Conservation (phyloP, 2,329 filamentous ascomycete genomes). For the Colletotrichum viniferum region DNA sequence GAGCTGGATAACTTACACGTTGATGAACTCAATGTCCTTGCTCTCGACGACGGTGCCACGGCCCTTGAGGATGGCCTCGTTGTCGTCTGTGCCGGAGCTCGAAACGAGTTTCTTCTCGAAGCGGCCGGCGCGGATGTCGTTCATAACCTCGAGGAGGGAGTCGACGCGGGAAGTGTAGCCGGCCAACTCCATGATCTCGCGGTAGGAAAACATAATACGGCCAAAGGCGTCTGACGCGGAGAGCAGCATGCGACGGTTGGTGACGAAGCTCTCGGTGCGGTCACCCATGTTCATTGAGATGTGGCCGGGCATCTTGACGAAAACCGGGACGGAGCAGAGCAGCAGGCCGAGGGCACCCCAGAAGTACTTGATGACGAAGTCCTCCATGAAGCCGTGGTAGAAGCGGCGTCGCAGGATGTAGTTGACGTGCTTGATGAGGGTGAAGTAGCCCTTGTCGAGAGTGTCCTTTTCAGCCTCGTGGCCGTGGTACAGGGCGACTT, state of each 20-base stretch:
- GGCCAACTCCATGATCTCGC: constrained; percentile 94
- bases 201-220: constrained; percentile 96
- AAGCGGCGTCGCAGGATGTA: constrained; percentile 88
- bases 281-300: constrained; percentile 71
- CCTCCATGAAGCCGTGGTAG: constrained; percentile 99
- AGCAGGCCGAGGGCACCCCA: constrained; percentile 93
- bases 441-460: constrained; percentile 98
- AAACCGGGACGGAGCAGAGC: constrained; percentile 93
- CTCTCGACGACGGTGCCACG: constrained; percentile 85
- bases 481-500: constrained; percentile 89
- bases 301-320: constrained; percentile 86
- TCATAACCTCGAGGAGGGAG: constrained; percentile 89
- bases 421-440: constrained; percentile 98
- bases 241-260: constrained; percentile 88
- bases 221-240: constrained; percentile 96
- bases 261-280: constrained; percentile 81
- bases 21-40: constrained; percentile 80
- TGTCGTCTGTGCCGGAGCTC: constrained; percentile 79
- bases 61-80: constrained; percentile 81
- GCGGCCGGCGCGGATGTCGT: constrained; percentile 85
- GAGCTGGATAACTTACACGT: constrained; percentile 62
- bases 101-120: constrained; percentile 98
- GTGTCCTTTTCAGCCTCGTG: constrained; percentile 96
- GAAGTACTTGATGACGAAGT: constrained; percentile 99
- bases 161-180: constrained; percentile 94